phyloP scores from a whole-genome alignment of 495 filamentous ascomycete species.

The Chaetomium cochliodes region DNA sequence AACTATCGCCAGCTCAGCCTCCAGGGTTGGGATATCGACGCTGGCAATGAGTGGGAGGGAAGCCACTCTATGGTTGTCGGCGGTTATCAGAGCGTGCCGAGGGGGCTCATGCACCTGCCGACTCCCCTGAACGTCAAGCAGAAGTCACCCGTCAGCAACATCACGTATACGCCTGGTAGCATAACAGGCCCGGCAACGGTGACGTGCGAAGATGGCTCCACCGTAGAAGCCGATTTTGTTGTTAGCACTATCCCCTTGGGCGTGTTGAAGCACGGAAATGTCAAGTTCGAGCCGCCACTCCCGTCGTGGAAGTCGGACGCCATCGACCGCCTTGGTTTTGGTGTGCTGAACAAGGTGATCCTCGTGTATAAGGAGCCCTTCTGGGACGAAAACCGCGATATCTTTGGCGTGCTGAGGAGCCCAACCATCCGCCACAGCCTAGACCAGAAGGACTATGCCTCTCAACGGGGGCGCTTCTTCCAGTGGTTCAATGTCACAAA shows the following conservation, averaged over 20 bases:
- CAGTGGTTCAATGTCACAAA: slow-evolving; percentile 95
- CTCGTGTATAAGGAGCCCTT: slow-evolving; percentile 87
- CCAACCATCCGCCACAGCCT: slow-evolving; percentile 53
- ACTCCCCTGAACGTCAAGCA: slow-evolving; percentile 76
- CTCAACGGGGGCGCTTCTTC: slow-evolving; percentile 77
- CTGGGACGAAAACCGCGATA: slow-evolving; percentile 89
- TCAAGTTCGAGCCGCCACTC: slow-evolving; percentile 79
- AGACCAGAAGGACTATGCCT: slow-evolving; percentile 53
- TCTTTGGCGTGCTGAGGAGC: slow-evolving; percentile 86
- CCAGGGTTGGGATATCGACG: slow-evolving; percentile 92
- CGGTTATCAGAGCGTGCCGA: slow-evolving; percentile 86
- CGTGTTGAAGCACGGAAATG: slow-evolving; percentile 72
- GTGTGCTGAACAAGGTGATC: slow-evolving; percentile 91
- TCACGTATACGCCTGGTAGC: slow-evolving; percentile 60
- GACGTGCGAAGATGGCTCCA: slow-evolving; percentile 75
- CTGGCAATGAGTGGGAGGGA: slow-evolving; percentile 95
- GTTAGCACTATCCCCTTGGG: slow-evolving; percentile 88
- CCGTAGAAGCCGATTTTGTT: slow-evolving; percentile 77
- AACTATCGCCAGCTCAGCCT: slow-evolving; percentile 86
- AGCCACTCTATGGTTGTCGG: slow-evolving; percentile 89
- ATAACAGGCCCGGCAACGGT: slow-evolving; percentile 52
- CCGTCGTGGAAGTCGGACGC: slow-evolving; percentile 80
- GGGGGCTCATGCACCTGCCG: slow-evolving; percentile 74
- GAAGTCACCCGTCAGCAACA: slow-evolving; percentile 63
- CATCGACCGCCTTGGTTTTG: slow-evolving; percentile 88